Base-by-base conservation (phyloP, 2,329 filamentous ascomycete species). In the Cadophora luteo-olivacea region DNA sequence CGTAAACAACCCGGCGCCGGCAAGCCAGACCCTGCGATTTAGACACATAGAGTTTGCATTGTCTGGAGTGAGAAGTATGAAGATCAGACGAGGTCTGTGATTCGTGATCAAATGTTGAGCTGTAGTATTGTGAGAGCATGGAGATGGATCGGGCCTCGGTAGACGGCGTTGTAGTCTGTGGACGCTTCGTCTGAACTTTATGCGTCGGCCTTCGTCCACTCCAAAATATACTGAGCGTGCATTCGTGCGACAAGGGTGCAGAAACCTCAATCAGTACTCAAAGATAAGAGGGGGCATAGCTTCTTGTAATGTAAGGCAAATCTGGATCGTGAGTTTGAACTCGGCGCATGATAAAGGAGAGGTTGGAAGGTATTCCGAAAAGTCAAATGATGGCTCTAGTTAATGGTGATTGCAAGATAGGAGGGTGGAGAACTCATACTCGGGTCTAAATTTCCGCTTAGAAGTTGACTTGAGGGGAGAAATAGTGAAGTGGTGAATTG, bases 61-160 rank as follows among this genome's bases (percentile, higher is more conserved):
- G 52, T 33, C 52, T 55, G 52, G 29, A 55, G 52, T 55, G 51
- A 55, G 45, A 55, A 55, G 52, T n/a, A 33, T 33, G 14, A 55
- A 55, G 6, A 55, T 32, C 45, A 22, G 45, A 49, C n/a, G 19
- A 49, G 45, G 45, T 49, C n/a, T 49, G 45, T n/a, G 41, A 45
- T 45, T 45, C 4, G 41, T 3, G 12, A 45, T 16, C 12, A 45
- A 45, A 5, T 16, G 12, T 45, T 45, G 41, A 19, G 12, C 16
- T 45, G 41, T 45, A 14, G 4, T 14, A 19, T 11, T 45, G 41
- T 16, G 41, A 45, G 41, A 45, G 41, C 16, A 45, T 3, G 6
- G 41, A 16, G 14, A 16, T 45, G 14, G 12, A 14, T 45, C 41
- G 16, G 41, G 41, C 41, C 41, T 19, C 41, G 41, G 41, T 16